Evolutionary conservation across 75 land plant genomes (phyloP), one percentile per base, ranked within the genome.

Genomic region (Cryptomeria japonica): DNA sequence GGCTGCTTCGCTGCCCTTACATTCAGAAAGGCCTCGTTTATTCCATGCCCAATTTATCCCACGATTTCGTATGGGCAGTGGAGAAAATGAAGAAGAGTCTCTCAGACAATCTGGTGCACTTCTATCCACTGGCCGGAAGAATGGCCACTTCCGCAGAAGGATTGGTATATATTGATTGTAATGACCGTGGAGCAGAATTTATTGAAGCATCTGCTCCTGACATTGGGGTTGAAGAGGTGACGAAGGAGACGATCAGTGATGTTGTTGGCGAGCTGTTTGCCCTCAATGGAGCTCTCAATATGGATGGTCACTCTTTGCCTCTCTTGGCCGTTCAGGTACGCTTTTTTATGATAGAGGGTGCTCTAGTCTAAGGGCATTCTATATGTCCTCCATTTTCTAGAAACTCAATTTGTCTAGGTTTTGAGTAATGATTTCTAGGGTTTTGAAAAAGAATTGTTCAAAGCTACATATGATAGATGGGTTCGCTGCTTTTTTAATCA

Each of bases 1-100:
- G 92, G 85, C 91, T 95, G 96, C 90, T 95, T 77, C 88, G 93
- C 9, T 92, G 92, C 86, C 89, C 91, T 28, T 95, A 95, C 88
- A 95, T 95, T 72, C 96, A 95, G 85, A 95, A 95, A 75, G 96
- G 94, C 12, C 72, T 91, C 39, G 78, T 95, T 36, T 89, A 92
- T 70, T 7, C 91, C 42, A 44, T 28, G 70, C 92, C 92, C 15
- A 88, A 86, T 55, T 4, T 89, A 86, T 76, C 84, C 19, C 25
- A 78, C 36, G 11, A 34, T 83, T 53, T 49, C 8, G 49, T 61
- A 70, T 32, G 25, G 15, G 82, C 93, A 75, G 1, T 91, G 61
- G 31, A 87, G 44, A 86, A 55, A 15, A 92, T 95, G 61, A 88
- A 89, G 19, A 75, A 36, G 12, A 76, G 90, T 56, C 94, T 95